phyloP scores from a whole-genome alignment of 2,329 filamentous ascomycete species.

The Talaromyces sp. region DNA sequence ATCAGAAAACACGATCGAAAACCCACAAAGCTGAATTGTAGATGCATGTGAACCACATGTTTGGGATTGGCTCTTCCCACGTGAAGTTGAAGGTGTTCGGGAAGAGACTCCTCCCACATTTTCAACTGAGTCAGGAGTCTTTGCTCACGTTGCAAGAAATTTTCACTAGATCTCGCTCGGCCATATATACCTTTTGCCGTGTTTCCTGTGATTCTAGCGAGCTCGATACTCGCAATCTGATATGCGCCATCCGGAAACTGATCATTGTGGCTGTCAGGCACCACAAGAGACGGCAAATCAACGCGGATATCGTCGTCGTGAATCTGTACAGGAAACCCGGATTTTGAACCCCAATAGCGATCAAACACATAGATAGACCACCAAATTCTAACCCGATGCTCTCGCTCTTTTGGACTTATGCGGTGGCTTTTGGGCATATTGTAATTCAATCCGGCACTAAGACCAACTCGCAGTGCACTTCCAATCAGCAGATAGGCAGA shows the following conservation, averaged over 20 bases:
- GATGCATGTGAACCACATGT: conserved; percentile 15
- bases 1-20: not conserved
- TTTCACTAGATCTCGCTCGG: conserved; percentile 35
- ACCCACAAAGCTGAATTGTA: not conserved
- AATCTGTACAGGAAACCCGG: conserved; percentile 49
- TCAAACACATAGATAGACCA: conserved; percentile 41
- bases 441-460: conserved; percentile 45
- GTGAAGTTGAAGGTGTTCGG: conserved; percentile 33
- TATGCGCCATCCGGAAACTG: conserved; percentile 38
- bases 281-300: conserved; percentile 34
- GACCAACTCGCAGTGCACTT: conserved; percentile 41
- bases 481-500: conserved; percentile 35
- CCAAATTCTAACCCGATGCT: conserved; percentile 38
- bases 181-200: conserved; percentile 36
- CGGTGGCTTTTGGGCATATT: conserved; percentile 36
- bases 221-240: conserved; percentile 36
- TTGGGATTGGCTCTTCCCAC: conserved; percentile 33
- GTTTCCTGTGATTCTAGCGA: conserved; percentile 37
- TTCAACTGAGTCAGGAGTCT: conserved; percentile 38
- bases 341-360: conserved; percentile 49
- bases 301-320: conserved; percentile 47
- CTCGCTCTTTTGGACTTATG: conserved; percentile 38
- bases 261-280: conserved; percentile 31
- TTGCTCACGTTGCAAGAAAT: conserved; percentile 40
- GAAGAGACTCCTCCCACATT: conserved; percentile 38